A percentile compares a stretch with the other conserved stretches of the same genome.
phyloP scores from a whole-genome alignment of 75 land plant genomes.

The Pinus tabuliformis region DNA sequence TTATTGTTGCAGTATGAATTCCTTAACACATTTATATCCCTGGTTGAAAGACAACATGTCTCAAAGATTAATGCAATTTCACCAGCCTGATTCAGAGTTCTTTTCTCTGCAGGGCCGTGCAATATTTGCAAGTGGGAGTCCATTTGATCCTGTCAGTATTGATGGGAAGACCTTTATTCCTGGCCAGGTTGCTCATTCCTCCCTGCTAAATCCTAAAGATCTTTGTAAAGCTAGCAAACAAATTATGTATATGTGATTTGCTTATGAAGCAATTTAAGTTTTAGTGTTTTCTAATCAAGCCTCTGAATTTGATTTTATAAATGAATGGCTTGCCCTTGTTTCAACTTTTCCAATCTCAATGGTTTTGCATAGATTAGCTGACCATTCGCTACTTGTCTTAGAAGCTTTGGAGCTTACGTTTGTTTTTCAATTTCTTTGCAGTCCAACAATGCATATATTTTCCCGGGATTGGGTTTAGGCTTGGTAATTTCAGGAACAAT shows the following conservation, averaged over 20 bases:
- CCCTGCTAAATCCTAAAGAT: background rate
- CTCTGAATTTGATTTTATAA: background rate
- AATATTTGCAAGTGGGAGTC: constrained; percentile 94
- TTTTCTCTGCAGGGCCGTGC: constrained; percentile 66
- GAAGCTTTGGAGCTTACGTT: background rate
- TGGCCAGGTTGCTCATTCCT: constrained; percentile 61
- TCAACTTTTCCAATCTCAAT: background rate
- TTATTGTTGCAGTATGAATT: background rate
- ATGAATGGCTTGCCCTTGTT: background rate
- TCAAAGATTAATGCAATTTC: background rate
- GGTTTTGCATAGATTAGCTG: too few species aligned
- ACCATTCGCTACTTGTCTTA: background rate
- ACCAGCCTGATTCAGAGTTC: background rate
- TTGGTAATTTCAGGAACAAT: constrained; percentile 87
- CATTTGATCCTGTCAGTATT: constrained; percentile 81
- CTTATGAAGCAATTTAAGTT: background rate
- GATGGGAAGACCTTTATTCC: constrained; percentile 68
- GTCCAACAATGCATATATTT: constrained; percentile 97
- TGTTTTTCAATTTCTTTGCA: constrained; percentile 17
- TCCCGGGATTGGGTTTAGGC: constrained; percentile 96
- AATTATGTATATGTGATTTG: background rate
- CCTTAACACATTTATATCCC: background rate
- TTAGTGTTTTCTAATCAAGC: background rate
- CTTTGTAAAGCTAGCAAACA: background rate
- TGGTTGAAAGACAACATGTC: background rate